phyloP scores from a whole-genome alignment of 176 grass and related monocot species.

The Pontederia crassipes region DNA sequence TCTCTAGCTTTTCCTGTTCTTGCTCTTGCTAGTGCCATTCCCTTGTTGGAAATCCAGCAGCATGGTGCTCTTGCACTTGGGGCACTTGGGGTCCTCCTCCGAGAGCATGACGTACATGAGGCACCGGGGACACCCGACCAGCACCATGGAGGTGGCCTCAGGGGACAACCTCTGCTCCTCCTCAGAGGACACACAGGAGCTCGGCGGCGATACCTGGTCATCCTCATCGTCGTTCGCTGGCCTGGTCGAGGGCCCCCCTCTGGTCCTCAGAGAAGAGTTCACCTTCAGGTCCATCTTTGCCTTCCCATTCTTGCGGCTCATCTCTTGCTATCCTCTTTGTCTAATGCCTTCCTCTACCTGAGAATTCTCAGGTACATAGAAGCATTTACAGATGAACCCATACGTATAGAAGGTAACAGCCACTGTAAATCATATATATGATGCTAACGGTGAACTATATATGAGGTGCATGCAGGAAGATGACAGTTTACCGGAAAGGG shows the following conservation, averaged over 20 bases:
- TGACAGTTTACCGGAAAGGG: too few relatives aligned
- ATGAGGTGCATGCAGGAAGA: too few relatives aligned
- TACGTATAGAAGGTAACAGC: too few relatives aligned
- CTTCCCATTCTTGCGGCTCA: slow-evolving; percentile 15
- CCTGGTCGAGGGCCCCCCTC: slow-evolving; percentile 7
- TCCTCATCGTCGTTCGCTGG: background rate
- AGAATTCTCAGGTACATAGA: background rate
- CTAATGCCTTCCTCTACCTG: background rate
- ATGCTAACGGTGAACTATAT: too few relatives aligned
- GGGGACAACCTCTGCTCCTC: slow-evolving; percentile 30
- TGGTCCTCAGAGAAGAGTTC: background rate
- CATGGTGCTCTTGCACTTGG: slow-evolving; percentile 54
- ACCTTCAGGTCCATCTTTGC: slow-evolving; percentile 2
- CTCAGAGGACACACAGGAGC: slow-evolving; percentile 72
- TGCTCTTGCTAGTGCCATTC: background rate
- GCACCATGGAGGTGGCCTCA: slow-evolving; percentile 46
- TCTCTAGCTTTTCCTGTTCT: slow-evolving; percentile 4
- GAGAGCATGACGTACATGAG: slow-evolving; percentile 79
- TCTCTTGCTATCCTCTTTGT: background rate
- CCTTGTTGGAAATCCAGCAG: slow-evolving; percentile 38
- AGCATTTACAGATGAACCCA: too few relatives aligned
- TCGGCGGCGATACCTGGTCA: slow-evolving; percentile 34
- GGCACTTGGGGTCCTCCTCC: slow-evolving; percentile 44
- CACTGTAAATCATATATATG: too few relatives aligned
- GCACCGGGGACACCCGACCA: slow-evolving; percentile 57